These are phyloP conservation scores for Erucastrum elatum DNA, from an alignment of 345 rosid species.

Conservation along the genomic window DNA sequence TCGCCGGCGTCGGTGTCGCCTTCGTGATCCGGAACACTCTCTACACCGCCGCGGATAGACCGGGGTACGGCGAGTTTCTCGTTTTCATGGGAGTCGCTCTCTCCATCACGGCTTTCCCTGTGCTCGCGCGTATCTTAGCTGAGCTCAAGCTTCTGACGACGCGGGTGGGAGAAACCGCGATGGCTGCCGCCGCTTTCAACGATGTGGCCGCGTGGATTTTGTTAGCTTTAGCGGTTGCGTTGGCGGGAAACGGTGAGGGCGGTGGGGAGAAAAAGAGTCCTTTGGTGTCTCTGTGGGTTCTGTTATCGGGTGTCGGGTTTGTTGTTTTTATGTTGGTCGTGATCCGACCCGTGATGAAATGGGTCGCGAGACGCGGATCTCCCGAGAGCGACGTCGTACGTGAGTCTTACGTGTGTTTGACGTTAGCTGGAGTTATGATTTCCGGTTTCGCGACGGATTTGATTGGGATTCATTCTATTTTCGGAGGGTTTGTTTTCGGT, in stretches of 20 bases:
- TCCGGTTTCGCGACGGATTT: conserved; percentile 71
- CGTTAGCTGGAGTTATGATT: conserved; percentile 72
- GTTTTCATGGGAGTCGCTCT: conserved; percentile 94
- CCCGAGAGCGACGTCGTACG: conserved; percentile 50
- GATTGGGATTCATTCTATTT: conserved; percentile 82
- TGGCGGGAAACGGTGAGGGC: conserved; percentile 51
- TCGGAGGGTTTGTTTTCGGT: conserved; percentile 85
- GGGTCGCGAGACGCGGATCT: conserved; percentile 63
- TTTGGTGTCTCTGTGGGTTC: conserved; percentile 66
- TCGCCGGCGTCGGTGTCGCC: conserved; percentile 65
- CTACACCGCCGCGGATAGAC: conserved; percentile 45
- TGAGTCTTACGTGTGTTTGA: conserved; percentile 72
- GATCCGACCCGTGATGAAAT: conserved; percentile 73
- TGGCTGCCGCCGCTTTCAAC: conserved; percentile 93
- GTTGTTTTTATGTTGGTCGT: conserved; percentile 60
- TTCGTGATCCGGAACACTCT: conserved; percentile 52
- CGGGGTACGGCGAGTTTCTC: conserved; percentile 61
- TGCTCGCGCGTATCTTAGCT: conserved; percentile 85
- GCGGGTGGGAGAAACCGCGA: conserved; percentile 67
- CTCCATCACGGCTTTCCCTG: conserved; percentile 94
- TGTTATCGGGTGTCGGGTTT: conserved; percentile 63
- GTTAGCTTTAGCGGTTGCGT: conserved; percentile 77
- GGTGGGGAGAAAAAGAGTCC: conserved; percentile 59
- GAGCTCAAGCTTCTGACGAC: conserved; percentile 83
- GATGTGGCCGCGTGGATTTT: conserved; percentile 88